Percentiles rank a stretch among this genome's conserved stretches.
phyloP scores from a whole-genome alignment of 768 basidiomycete species.

The Lentinula boryana region DNA sequence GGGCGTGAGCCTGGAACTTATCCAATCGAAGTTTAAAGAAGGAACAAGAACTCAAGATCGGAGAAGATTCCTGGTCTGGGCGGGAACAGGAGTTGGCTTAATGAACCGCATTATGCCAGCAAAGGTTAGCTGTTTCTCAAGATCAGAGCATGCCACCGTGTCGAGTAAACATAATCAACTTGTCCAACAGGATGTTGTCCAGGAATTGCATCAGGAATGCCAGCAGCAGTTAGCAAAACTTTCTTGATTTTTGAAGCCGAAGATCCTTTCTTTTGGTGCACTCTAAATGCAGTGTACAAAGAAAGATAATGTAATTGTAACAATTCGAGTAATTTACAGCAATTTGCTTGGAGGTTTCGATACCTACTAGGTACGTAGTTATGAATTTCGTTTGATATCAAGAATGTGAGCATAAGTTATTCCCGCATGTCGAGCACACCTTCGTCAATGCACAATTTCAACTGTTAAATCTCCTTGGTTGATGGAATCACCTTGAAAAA shows the following conservation, averaged over 20 bases:
- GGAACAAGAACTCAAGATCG: constrained; percentile 39
- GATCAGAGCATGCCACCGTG: constrained; percentile 14
- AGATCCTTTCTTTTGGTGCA: no score
- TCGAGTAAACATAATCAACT: constrained; percentile 12
- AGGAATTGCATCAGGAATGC: constrained; percentile 4
- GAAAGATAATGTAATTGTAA: background rate
- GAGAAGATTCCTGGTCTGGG: constrained; percentile 57
- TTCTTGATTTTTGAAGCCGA: no score
- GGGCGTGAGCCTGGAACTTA: constrained; percentile 35
- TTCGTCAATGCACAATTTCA: constrained; percentile 67
- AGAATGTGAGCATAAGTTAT: background rate
- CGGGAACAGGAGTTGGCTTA: constrained; percentile 58
- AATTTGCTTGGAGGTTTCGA: no score
- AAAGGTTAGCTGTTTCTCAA: constrained; percentile 22
- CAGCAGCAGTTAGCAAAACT: background rate
- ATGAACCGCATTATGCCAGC: constrained; percentile 39
- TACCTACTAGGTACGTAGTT: background rate
- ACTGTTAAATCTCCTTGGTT: constrained; percentile 89
- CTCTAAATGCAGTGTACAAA: background rate
- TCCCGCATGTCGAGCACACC: background rate
- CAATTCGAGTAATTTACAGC: no score
- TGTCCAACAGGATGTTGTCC: background rate
- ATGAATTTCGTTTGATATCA: background rate
- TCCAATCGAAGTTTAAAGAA: constrained; percentile 39
- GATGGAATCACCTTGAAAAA: constrained; percentile 75